Conservation (phyloP, 345 rosid species). For the Turritis glabra region DNA sequence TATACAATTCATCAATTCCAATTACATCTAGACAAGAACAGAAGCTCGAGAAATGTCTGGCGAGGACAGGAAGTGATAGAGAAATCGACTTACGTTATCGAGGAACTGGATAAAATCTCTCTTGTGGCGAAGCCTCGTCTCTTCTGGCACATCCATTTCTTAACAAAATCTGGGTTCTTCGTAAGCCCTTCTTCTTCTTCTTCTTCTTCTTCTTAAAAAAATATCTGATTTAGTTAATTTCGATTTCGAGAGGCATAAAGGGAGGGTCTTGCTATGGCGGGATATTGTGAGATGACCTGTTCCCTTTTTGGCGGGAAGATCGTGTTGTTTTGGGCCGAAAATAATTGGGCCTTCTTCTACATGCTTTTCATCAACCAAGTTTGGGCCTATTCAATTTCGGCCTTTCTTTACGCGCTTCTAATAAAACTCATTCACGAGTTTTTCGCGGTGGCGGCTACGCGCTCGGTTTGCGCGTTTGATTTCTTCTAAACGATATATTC, state of each 20-base stretch:
- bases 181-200: neutral
- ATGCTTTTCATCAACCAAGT: neutral
- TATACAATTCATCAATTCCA: constrained; percentile 17
- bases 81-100: constrained; percentile 52
- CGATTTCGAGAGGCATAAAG: constrained; percentile 6
- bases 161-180: neutral
- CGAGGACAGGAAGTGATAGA: neutral
- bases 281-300: neutral
- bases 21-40: neutral
- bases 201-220: neutral
- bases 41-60: neutral
- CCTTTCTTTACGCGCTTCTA: neutral
- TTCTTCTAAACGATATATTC: neutral
- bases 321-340: neutral
- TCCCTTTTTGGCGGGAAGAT: constrained; percentile 38
- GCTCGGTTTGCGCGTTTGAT: neutral
- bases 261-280: constrained; percentile 5
- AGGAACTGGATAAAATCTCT: constrained; percentile 76
- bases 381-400: neutral
- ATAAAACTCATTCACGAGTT: neutral
- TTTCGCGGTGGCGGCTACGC: neutral
- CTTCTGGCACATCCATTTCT: constrained; percentile 68
- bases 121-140: constrained; percentile 68
- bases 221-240: neutral
- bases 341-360: neutral